Base-by-base conservation (phyloP, 495 filamentous ascomycete species). In the Apodospora peruviana region DNA sequence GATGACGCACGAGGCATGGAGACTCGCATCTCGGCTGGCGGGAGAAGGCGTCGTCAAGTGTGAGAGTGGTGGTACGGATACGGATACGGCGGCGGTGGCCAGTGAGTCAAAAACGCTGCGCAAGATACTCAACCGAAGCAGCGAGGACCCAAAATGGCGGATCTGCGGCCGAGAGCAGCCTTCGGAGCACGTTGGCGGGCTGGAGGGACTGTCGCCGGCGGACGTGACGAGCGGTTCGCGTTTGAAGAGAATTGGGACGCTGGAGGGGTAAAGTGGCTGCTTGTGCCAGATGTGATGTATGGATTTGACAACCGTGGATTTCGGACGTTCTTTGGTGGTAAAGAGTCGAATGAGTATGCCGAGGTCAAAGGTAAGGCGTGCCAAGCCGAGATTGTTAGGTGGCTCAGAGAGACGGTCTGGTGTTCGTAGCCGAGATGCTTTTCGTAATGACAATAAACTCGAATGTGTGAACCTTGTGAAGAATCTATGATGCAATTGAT, bases 221-320 rank as follows among this genome's bases (percentile, higher is more conserved):
- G 48, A 48, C 17, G 9, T 43, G 57, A 66, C 38, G 65, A 64
- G 56, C 42, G 61, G 40, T 71, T 64, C 41, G 58, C 56, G 21
- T 70, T 61, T 40, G 56, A 65, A 44, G 57, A 65, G 32, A 40
- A 27, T 2, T 56, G 58, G 40, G 53, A 53, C 4, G 43, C 42
- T 16, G 48, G 48, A 2, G 57, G 67, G 39, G 59, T 66, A 2
- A 55, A 57, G 27, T 68, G 67, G 67, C 25, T 70, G 44, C 48
- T 70, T 11, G 60, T 68, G 32, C 61, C 67, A 8, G 65, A 70
- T 45, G 59, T 58, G 43, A 11, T 65, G 14, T 64, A 69, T 22
- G 66, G 52, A 10, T 69, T 67, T 32, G 66, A 69, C 40, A 54
- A 57, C 36, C 44, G 34, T 36, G 25, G 36, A 16, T 5, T 48